Conservation (phyloP, 257 asterid genomes). For the Solanum commersonii region DNA sequence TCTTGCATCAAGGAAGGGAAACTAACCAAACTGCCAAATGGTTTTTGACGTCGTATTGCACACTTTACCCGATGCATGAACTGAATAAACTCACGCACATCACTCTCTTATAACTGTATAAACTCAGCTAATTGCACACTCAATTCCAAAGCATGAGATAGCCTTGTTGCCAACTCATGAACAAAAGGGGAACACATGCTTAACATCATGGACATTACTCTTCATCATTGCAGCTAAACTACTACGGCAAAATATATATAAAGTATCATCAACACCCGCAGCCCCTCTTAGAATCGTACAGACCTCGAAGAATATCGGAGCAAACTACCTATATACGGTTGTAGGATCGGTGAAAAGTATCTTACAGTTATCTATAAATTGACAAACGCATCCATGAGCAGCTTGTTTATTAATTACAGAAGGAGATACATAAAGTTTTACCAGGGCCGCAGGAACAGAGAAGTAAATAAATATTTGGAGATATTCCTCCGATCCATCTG, state of each 20-base stretch:
- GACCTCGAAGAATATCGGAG: not conserved
- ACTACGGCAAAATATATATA: slow-evolving; percentile 39
- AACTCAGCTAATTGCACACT: not conserved
- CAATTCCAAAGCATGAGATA: slow-evolving; percentile 24
- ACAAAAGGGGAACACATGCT: slow-evolving; percentile 32
- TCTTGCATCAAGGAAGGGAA: slow-evolving; percentile 15
- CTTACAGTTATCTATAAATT: slow-evolving; percentile 35
- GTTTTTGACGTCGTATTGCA: slow-evolving; percentile 7
- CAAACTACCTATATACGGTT: slow-evolving; percentile 10
- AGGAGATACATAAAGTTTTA: slow-evolving; percentile 57
- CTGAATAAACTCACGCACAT: slow-evolving; percentile 44
- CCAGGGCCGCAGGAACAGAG: slow-evolving; percentile 52
- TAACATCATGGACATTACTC: not conserved
- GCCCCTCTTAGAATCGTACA: not conserved
- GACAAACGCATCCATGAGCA: slow-evolving; percentile 44
- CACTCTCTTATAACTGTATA: slow-evolving; percentile 16
- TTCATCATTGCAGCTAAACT: slow-evolving; percentile 6
- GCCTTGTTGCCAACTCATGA: slow-evolving; percentile 41
- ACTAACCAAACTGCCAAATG: slow-evolving; percentile 10
- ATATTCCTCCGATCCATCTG: slow-evolving; percentile 28
- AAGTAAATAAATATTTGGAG: slow-evolving; percentile 49
- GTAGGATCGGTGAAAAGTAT: slow-evolving; percentile 4
- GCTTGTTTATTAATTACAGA: slow-evolving; percentile 17
- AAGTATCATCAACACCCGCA: not conserved
- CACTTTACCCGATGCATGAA: slow-evolving; percentile 29